phyloP scores from a whole-genome alignment of 805 yeast species.

The Lipomyces yamanashiensis region DNA sequence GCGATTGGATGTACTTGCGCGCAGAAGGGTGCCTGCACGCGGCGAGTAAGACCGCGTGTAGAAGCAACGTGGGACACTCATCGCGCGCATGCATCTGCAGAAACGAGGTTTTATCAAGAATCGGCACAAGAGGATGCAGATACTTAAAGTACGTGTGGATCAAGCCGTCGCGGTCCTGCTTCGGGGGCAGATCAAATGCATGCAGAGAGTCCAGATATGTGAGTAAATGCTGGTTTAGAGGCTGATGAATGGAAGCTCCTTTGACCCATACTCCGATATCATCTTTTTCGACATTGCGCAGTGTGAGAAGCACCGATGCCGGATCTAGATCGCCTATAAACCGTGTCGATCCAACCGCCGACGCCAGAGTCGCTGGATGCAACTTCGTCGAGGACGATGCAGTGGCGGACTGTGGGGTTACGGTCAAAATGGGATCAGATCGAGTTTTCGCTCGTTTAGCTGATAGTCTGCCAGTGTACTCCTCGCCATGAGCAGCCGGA shows the following conservation, averaged over 20 bases:
- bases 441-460: background rate
- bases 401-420: background rate
- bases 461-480: too few species aligned
- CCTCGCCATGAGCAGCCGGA: constrained; percentile 16
- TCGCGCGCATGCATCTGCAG: constrained; percentile 46
- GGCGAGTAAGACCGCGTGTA: constrained; percentile 52
- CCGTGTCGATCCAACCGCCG: constrained; percentile 25
- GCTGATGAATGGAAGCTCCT: constrained; percentile 41
- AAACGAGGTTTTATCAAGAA: constrained; percentile 50
- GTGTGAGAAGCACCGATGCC: constrained; percentile 23
- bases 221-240: constrained; percentile 43
- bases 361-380: background rate
- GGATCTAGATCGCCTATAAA: constrained; percentile 34
- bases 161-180: constrained; percentile 45
- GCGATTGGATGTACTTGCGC: constrained; percentile 40
- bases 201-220: constrained; percentile 46
- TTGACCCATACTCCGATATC: constrained; percentile 46
- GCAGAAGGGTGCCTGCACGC: constrained; percentile 51
- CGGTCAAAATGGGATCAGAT: background rate
- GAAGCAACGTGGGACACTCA: constrained; percentile 49
- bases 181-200: constrained; percentile 48
- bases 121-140: constrained; percentile 50
- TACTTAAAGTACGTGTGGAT: constrained; percentile 50
- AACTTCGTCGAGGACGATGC: background rate
- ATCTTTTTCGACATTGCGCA: constrained; percentile 30